Evolutionary conservation across 192 early-diverging fungal species (phyloP).

Genomic region (Dissophora globulifera): DNA sequence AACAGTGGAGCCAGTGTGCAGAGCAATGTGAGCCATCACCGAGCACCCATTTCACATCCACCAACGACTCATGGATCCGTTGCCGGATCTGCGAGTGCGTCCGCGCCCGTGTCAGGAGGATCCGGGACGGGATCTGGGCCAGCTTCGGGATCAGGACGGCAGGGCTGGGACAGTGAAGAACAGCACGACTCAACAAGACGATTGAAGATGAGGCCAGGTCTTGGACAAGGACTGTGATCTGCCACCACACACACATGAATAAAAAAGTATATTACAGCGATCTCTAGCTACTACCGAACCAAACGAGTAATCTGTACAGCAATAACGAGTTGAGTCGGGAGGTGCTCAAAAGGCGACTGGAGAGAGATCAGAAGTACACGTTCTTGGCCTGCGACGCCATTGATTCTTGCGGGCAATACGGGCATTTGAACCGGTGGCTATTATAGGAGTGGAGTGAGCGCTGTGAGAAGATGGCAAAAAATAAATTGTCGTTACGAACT

Average conservation of each 20-base stretch:
- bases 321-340: too few relatives aligned
- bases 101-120: too few relatives aligned
- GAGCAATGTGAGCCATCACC: constrained; percentile 14
- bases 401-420: constrained; percentile 94
- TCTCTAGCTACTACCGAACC: too few relatives aligned
- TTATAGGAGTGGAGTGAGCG: constrained; percentile 1
- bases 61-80: constrained; percentile 19
- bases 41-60: background rate
- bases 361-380: constrained; percentile 84
- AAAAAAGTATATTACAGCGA: too few relatives aligned
- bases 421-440: constrained; percentile 89
- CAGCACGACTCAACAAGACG: constrained; percentile 26
- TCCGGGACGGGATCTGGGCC: background rate
- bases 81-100: too few relatives aligned
- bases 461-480: background rate
- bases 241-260: too few relatives aligned
- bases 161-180: constrained; percentile 16
- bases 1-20: constrained; percentile 48
- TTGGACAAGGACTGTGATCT: constrained; percentile 30
- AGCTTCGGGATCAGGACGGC: background rate
- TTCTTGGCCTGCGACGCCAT: constrained; percentile 77
- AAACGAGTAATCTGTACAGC: too few relatives aligned
- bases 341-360: too few relatives aligned
- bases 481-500: background rate
- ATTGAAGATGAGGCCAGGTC: constrained; percentile 22